These are phyloP conservation scores for Piromyces sp. DNA, from an alignment of 192 early-diverging fungal species.

Conservation along the genomic window DNA sequence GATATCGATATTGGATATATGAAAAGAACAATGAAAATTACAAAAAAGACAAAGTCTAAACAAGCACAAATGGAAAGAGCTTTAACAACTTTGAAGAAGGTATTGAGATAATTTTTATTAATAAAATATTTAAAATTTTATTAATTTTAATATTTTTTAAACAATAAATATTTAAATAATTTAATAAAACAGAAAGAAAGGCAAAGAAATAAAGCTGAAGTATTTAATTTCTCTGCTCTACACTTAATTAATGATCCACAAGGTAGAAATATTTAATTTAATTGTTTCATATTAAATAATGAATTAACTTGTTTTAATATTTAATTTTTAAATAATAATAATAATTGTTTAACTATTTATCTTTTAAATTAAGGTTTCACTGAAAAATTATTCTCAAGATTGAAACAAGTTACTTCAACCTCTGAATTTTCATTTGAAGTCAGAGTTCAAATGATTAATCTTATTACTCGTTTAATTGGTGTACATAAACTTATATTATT, in stretches of 20 bases:
- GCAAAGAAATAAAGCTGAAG: slow-evolving; percentile 41
- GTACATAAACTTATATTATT: slow-evolving; percentile 83
- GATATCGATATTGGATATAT: slow-evolving; percentile 41
- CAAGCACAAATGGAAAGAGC: slow-evolving; percentile 61
- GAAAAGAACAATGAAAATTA: slow-evolving; percentile 59
- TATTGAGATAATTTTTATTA: too few relatives aligned
- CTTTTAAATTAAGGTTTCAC: slow-evolving; percentile 34
- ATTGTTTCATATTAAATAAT: too few relatives aligned
- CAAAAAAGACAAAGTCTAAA: slow-evolving; percentile 73
- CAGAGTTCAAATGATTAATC: slow-evolving; percentile 77
- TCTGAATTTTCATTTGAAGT: slow-evolving; percentile 72
- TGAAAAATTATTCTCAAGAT: slow-evolving; percentile 80
- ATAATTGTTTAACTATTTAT: too few relatives aligned
- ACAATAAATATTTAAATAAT: too few relatives aligned
- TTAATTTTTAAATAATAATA: too few relatives aligned
- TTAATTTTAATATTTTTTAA: too few relatives aligned
- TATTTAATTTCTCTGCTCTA: slow-evolving; percentile 83
- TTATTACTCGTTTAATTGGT: slow-evolving; percentile 86
- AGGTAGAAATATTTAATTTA: slow-evolving; percentile 17
- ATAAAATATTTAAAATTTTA: too few relatives aligned
- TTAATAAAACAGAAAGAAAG: slow-evolving; percentile 44
- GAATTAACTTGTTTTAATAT: too few relatives aligned
- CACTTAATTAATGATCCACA: slow-evolving; percentile 94
- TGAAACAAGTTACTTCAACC: slow-evolving; percentile 43
- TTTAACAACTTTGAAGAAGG: slow-evolving; percentile 44